phyloP scores from a whole-genome alignment of 2,329 filamentous ascomycete genomes.

The Pseudogymnoascus sp. region DNA sequence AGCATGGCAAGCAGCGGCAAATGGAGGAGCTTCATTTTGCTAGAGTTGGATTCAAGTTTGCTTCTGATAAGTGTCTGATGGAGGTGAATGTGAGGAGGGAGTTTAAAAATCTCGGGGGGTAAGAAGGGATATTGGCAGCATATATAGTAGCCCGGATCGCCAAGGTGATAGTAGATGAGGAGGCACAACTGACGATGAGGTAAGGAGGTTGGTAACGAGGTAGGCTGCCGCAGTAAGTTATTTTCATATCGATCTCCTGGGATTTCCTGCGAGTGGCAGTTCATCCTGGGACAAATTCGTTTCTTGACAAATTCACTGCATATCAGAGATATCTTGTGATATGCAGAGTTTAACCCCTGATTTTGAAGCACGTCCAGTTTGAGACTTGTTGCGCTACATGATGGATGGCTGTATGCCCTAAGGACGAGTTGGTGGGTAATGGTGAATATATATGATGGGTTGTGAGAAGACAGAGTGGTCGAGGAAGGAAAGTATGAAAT shows the following conservation, averaged over 20 bases:
- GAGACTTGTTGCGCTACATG: not conserved
- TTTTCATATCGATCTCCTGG: not conserved
- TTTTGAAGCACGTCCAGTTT: not conserved
- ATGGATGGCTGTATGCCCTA: not conserved
- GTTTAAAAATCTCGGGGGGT: not conserved
- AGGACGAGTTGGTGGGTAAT: not conserved
- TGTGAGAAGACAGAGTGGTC: not conserved
- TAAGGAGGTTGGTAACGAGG: not conserved
- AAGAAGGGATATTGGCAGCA: not conserved
- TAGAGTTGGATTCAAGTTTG: not conserved
- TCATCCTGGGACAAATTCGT: not conserved
- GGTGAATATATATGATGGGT: not conserved
- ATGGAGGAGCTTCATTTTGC: not conserved
- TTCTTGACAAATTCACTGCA: not conserved
- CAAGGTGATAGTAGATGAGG: not conserved
- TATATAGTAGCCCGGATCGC: not conserved
- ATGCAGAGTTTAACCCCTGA: not conserved
- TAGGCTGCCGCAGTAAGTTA: not conserved
- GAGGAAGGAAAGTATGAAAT: not conserved
- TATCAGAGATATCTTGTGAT: not conserved
- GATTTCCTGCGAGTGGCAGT: not conserved
- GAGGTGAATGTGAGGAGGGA: not conserved
- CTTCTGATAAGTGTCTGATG: not conserved
- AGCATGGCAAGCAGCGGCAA: not conserved
- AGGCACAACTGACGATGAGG: not conserved